Evolutionary conservation across 78 protist genomes (phyloP), one percentile per base, ranked within the genome.

Genomic region (Dictyostelium firmibasis): DNA sequence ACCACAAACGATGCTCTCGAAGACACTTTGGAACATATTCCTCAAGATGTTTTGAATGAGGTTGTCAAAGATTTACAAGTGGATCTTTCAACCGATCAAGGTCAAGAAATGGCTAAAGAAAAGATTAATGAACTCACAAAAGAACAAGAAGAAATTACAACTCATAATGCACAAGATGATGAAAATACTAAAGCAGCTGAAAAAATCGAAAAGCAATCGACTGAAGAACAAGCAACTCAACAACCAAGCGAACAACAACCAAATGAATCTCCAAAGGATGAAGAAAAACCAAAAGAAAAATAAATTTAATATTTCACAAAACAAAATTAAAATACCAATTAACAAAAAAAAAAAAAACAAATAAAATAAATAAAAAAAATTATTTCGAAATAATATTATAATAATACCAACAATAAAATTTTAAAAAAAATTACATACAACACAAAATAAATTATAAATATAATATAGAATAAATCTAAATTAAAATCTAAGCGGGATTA

Each of bases 21-120:
- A 75, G 92, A 85, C 14, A 60, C 81, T 27, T 69, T 88, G 9
- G 93, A 88, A 44, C 93, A 88, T 33, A 77, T 88, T 13, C 93
- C 93, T n/a, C 60, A 81, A 25, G 91, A 87, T 35, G 81, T 36
- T 23, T 69, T 94, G 25, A 41, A 50, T 3, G 92, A 78, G 36
- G 92, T 84, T 10, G 81, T 44, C 53, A 69, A 64, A 23, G 81
- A 84, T 16, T 62, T 93, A 27, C 92, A 92, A 43, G 38, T 36
- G 0, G 92, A 84, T 74, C 36, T 78, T 31, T 92, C 87, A 14
- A 81, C 81, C 14, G 86, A 76, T 3, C 27, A 29, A 29, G 72
- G 85, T 25, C 84, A 84, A 35, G 92, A 74, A 44, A 62, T 85
- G 36, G 92, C 81, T 16, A 74, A 70, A 44, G 83, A 76, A 62